Evolutionary conservation across 129 eudicot species (phyloP), one percentile per base, ranked within the genome.

Genomic region (Flaveria robusta): DNA sequence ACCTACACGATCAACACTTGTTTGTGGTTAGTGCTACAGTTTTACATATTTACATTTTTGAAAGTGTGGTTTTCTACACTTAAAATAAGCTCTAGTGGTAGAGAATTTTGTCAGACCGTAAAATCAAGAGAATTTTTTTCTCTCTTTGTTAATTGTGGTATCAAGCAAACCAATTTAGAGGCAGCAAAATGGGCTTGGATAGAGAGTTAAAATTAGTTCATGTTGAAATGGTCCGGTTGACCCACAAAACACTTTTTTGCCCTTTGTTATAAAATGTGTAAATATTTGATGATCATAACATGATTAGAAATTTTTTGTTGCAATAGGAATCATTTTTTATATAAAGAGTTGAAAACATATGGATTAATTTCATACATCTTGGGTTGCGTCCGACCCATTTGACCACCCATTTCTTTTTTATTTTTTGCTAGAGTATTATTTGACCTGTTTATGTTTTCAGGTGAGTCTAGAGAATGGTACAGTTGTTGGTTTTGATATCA

Each of bases 391-490:
- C 4, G 64, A 12, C 10, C 22, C 19, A 45, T 15, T 23, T 9
- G 22, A n/a, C n/a, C 7, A 63, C 18, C 19, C 18, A 18, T 67
- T 42, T 60, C 19, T 34, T 34, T 31, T 2, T 60, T n/a, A n/a
- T 26, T 23, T 22, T 26, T 60, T 26, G 24, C 59, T n/a, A 26
- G 41, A 3, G 1, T 60, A 24, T 60, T 4, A 60, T 60, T 60
- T 60, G 9, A 60, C 42, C 19, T 9, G 10, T 26, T 43, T 46
- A 18, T 77, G 24, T 73, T 79, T 81, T 67, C 83, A 91, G 98
- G 97, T 87, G 72, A 91, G 96, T 81, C 96, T 91, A 24, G 97
- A 83, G 58, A 76, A 94, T 74, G 98, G 98, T 70, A 89, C 74
- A 12, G 91, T 94, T 68, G 72, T 74, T 41, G 93, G 97, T 29